phyloP scores from a whole-genome alignment of 805 yeast species.

The Ogataea methylovora region DNA sequence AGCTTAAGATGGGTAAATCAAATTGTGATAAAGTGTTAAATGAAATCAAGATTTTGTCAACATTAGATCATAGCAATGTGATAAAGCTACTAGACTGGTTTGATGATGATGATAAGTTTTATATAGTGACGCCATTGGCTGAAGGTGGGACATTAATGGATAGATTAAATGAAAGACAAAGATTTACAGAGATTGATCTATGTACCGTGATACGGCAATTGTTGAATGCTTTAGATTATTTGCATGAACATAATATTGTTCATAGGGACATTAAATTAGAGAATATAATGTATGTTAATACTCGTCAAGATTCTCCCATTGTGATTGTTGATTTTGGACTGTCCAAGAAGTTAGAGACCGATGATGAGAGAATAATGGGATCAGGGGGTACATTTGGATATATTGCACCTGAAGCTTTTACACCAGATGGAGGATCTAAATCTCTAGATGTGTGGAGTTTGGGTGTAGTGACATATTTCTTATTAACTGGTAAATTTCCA shows the following conservation, averaged over 20 bases:
- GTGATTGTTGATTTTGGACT: constrained; percentile 90
- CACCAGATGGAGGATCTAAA: constrained; percentile 82
- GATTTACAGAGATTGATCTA: constrained; percentile 78
- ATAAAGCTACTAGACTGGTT: constrained; percentile 82
- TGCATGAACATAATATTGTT: constrained; percentile 66
- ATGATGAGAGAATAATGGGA: neutral
- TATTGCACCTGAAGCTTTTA: constrained; percentile 87
- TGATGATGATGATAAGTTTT: constrained; percentile 77
- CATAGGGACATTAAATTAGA: constrained; percentile 90
- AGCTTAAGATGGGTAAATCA: constrained; percentile 69
- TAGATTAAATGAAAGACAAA: constrained; percentile 63
- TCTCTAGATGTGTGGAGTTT: constrained; percentile 91
- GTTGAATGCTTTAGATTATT: constrained; percentile 60
- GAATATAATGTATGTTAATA: constrained; percentile 58
- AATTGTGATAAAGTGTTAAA: constrained; percentile 56
- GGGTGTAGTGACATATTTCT: constrained; percentile 80
- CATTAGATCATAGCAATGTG: constrained; percentile 67
- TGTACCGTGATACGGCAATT: constrained; percentile 58
- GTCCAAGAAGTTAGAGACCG: constrained; percentile 48
- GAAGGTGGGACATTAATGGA: constrained; percentile 88
- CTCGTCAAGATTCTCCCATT: constrained; percentile 46
- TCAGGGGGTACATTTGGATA: constrained; percentile 71
- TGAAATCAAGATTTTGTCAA: constrained; percentile 57
- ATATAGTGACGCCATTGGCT: constrained; percentile 80
- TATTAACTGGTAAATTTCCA: constrained; percentile 80